Conservation (phyloP, 2,329 filamentous ascomycete species). For the Ceratocystis alfenasii region DNA sequence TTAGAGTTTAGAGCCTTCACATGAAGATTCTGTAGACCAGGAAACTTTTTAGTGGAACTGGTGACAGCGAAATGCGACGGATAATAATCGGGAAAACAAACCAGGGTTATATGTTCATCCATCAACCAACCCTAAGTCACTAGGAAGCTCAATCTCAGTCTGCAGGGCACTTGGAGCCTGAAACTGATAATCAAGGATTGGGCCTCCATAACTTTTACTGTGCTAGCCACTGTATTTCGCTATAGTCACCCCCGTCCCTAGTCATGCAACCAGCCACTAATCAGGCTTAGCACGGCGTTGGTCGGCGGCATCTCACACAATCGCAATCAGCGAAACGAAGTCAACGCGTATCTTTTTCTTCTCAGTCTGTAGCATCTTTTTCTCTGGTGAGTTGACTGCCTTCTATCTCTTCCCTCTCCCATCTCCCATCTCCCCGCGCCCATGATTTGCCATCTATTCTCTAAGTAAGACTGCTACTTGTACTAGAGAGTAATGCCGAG, state of each 20-base stretch:
- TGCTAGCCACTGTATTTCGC: neutral
- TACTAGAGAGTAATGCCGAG: neutral
- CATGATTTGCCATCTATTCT: neutral
- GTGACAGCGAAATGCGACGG: neutral
- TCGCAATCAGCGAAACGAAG: no score
- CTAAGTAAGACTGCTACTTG: neutral
- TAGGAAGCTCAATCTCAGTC: neutral
- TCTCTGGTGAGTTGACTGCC: no score
- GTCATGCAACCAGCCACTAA: neutral
- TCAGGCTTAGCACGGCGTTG: neutral
- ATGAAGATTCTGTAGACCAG: neutral
- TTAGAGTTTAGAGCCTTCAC: no score
- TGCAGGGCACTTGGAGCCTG: neutral
- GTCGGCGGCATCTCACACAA: no score
- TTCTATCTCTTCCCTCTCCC: no score
- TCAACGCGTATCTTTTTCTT: no score
- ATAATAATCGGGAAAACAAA: neutral
- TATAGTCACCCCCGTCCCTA: neutral
- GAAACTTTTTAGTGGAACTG: constrained; percentile 17
- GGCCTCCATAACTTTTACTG: neutral
- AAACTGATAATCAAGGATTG: neutral
- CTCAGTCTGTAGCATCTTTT: no score
- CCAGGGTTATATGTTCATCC: neutral
- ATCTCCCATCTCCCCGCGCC: no score
- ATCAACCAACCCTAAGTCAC: neutral